phyloP scores from a whole-genome alignment of 306 rosid genomes.

The Canavalia gladiata region DNA sequence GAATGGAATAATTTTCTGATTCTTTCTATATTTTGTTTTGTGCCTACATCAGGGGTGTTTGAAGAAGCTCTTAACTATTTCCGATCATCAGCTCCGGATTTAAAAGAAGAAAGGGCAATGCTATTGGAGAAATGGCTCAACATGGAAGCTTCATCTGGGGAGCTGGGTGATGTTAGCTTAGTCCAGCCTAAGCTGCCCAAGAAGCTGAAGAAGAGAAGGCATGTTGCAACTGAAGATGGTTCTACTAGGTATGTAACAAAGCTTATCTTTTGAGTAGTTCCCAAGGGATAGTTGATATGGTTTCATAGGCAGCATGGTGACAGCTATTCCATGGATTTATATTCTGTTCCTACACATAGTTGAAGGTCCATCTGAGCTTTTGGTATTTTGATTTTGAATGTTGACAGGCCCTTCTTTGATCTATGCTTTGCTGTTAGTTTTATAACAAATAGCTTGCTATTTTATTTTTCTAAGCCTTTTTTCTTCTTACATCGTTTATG shows the following conservation, averaged over 20 bases:
- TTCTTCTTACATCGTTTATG: constrained; percentile 31
- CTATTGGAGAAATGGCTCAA: constrained; percentile 93
- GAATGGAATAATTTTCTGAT: constrained; percentile 16
- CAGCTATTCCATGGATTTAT: neutral
- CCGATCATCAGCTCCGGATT: constrained; percentile 86
- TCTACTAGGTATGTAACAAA: constrained; percentile 72
- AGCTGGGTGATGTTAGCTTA: constrained; percentile 77
- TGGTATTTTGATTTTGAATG: constrained; percentile 8
- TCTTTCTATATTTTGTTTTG: constrained; percentile 8
- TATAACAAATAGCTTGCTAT: neutral
- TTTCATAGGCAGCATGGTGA: neutral
- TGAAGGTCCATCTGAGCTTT: neutral
- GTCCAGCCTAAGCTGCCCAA: constrained; percentile 91
- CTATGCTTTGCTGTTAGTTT: constrained; percentile 6
- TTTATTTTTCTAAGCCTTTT: neutral
- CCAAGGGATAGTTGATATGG: constrained; percentile 20
- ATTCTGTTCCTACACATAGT: neutral
- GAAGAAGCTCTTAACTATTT: constrained; percentile 83
- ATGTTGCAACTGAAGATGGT: constrained; percentile 76
- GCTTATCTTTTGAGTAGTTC: constrained; percentile 15
- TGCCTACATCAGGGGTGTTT: constrained; percentile 72
- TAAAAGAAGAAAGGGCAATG: constrained; percentile 96
- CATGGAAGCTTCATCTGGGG: constrained; percentile 76
- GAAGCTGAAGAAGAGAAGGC: constrained; percentile 91
- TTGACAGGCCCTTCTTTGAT: neutral